These are phyloP conservation scores for Chlorella sp. DNA, from an alignment of 139 green algal genomes.

Conservation along the genomic window DNA sequence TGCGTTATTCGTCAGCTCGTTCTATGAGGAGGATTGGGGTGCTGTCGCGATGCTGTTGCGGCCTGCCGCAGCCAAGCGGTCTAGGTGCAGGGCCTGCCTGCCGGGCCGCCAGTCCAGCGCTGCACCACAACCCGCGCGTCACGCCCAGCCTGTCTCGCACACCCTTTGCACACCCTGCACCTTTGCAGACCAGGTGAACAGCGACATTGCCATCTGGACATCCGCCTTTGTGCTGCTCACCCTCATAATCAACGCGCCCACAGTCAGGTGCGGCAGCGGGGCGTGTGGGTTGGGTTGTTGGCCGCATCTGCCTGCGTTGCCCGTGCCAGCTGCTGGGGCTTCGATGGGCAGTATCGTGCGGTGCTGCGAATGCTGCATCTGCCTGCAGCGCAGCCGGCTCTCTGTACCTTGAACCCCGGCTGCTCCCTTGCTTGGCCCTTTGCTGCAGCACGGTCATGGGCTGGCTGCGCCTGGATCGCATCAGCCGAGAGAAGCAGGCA, in stretches of 20 bases:
- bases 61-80: too few species aligned
- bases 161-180: neutral
- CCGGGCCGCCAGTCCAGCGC: too few species aligned
- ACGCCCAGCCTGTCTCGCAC: too few species aligned
- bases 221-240: slow-evolving; percentile 84
- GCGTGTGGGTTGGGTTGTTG: too few species aligned
- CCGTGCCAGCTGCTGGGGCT: too few species aligned
- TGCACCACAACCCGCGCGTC: too few species aligned
- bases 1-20: neutral
- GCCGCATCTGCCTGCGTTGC: too few species aligned
- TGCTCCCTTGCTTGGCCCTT: neutral
- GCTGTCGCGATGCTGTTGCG: neutral
- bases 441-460: slow-evolving; percentile 48
- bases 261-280: neutral
- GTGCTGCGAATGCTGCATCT: neutral
- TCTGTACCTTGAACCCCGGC: too few species aligned
- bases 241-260: slow-evolving; percentile 82
- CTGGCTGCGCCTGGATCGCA: slow-evolving; percentile 31
- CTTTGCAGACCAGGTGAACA: slow-evolving; percentile 38
- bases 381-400: too few species aligned
- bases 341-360: too few species aligned
- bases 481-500: slow-evolving; percentile 28
- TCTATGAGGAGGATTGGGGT: neutral
- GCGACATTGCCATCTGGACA: slow-evolving; percentile 78
- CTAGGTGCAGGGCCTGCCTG: too few species aligned